Percentiles rank a stretch among this genome's conserved stretches.
Conservation (phyloP, 805 yeast genomes). For the Danielia oregonensis region DNA sequence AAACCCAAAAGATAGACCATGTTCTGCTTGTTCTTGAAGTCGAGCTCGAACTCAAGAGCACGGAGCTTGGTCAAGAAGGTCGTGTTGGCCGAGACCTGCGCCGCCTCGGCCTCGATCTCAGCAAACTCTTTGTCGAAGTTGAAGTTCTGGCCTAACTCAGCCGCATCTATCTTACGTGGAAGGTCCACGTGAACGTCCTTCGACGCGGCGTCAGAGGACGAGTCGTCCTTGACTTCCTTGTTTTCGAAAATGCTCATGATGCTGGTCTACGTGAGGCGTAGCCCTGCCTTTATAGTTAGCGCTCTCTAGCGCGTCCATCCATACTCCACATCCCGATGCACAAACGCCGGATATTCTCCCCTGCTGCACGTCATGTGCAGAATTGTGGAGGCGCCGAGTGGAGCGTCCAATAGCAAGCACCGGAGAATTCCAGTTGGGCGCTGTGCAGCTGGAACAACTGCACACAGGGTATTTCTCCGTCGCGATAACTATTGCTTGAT, state of each 20-base stretch:
- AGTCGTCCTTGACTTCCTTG: slow-evolving; percentile 13
- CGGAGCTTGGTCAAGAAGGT: slow-evolving; percentile 36
- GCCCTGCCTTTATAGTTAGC: too few relatives aligned
- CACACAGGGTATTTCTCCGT: too few relatives aligned
- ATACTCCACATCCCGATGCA: too few relatives aligned
- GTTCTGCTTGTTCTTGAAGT: slow-evolving; percentile 43
- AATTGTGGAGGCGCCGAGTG: too few relatives aligned
- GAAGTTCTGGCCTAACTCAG: slow-evolving; percentile 27
- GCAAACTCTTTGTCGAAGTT: slow-evolving; percentile 34
- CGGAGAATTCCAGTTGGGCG: too few relatives aligned
- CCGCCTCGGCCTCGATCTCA: slow-evolving; percentile 30
- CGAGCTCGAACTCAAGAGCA: slow-evolving; percentile 32
- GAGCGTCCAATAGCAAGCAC: too few relatives aligned
- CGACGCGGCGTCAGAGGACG: slow-evolving; percentile 14
- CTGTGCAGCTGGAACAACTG: too few relatives aligned
- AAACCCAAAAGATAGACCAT: slow-evolving; percentile 45
- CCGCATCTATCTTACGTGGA: slow-evolving; percentile 22
- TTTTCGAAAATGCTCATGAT: slow-evolving; percentile 18
- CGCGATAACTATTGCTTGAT: too few relatives aligned
- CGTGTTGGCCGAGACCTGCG: slow-evolving; percentile 24
- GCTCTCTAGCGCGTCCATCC: too few relatives aligned
- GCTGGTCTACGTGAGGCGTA: too few relatives aligned
- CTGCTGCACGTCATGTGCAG: too few relatives aligned
- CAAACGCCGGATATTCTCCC: too few relatives aligned
- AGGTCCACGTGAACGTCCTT: slow-evolving; percentile 16